Conservation (phyloP, 176 grass and related monocot genomes). For the Leersia perrieri region DNA sequence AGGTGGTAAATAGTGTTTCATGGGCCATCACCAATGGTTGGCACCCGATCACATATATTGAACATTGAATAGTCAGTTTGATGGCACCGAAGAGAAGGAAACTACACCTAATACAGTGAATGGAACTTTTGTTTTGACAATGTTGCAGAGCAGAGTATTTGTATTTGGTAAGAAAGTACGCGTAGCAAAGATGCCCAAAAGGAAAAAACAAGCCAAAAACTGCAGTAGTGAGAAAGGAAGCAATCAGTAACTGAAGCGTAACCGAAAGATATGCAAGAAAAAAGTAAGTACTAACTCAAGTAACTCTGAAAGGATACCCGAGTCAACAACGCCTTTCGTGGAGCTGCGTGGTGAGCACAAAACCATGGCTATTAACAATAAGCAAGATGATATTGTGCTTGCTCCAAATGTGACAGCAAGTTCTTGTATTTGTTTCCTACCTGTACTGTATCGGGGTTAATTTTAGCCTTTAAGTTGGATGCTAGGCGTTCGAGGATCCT, state of each 20-base stretch:
- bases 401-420: no score
- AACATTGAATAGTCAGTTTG: not conserved
- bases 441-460: no score
- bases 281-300: not conserved
- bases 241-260: not conserved
- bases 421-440: no score
- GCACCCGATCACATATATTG: not conserved
- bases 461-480: no score
- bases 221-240: not conserved
- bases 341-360: no score
- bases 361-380: no score
- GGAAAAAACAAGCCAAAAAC: not conserved
- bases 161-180: not conserved
- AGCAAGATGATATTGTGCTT: no score
- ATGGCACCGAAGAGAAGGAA: not conserved
- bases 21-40: not conserved
- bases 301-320: not conserved
- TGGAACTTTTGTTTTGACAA: not conserved
- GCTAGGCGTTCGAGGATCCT: no score
- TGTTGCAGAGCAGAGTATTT: not conserved
- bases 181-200: not conserved
- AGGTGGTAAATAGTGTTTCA: not conserved
- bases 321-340: no score
- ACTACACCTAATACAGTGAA: not conserved
- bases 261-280: not conserved